Conservation (phyloP, 2,329 filamentous ascomycete species). For the Metarhizium guizhouense region DNA sequence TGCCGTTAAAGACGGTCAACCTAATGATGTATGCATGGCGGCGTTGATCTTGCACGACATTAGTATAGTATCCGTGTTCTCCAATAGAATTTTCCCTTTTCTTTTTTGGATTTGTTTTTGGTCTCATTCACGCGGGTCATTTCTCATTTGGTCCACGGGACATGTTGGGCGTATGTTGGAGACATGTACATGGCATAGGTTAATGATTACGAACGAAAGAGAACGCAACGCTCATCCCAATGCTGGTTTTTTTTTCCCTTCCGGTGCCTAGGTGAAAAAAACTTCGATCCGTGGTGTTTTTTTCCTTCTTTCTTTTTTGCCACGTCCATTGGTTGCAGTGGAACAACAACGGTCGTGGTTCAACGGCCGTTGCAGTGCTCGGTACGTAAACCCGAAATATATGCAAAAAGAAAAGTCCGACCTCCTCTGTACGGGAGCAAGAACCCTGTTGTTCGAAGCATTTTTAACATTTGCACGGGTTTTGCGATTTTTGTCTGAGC, state of each 20-base stretch:
- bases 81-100: background rate
- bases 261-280: too few relatives aligned
- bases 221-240: too few relatives aligned
- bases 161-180: background rate
- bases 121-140: background rate
- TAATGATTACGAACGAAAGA: too few relatives aligned
- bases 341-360: background rate
- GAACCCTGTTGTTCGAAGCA: background rate
- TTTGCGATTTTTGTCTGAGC: too few relatives aligned
- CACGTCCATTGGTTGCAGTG: too few relatives aligned
- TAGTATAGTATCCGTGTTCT: background rate
- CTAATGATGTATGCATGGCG: constrained; percentile 5
- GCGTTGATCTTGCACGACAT: constrained; percentile 1
- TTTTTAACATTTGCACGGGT: too few relatives aligned
- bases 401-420: background rate
- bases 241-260: too few relatives aligned
- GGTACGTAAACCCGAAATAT: background rate
- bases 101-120: background rate
- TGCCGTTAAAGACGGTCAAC: background rate
- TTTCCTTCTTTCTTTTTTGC: too few relatives aligned
- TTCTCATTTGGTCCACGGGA: background rate
- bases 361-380: background rate
- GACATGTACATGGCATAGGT: background rate
- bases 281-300: too few relatives aligned
- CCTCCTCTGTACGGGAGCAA: background rate